Evolutionary conservation across 495 filamentous ascomycete genomes (phyloP).

Genomic region (Podospora appendiculata): DNA sequence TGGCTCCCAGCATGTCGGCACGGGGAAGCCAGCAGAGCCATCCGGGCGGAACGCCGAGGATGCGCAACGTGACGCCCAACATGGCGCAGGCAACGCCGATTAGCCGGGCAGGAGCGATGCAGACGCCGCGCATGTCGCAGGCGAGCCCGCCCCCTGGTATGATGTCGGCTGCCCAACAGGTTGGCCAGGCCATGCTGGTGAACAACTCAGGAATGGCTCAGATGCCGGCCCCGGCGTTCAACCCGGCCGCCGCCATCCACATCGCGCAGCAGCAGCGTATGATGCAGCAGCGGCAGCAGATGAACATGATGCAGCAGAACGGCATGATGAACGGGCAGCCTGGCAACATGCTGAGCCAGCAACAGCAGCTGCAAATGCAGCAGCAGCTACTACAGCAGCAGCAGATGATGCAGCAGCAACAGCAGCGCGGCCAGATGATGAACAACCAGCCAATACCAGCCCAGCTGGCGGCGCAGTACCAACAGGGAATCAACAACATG

Average conservation of each 20-base stretch:
- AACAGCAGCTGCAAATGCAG: slow-evolving; percentile 23
- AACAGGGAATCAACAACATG: slow-evolving; percentile 21
- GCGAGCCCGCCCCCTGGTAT: slow-evolving; percentile 56
- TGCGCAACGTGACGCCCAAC: slow-evolving; percentile 71
- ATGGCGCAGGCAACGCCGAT: slow-evolving; percentile 65
- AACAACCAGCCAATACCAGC: not conserved
- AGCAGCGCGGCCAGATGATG: slow-evolving; percentile 23
- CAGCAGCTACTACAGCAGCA: slow-evolving; percentile 24
- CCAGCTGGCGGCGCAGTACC: slow-evolving; percentile 25
- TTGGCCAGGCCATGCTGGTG: slow-evolving; percentile 44
- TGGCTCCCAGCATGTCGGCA: slow-evolving; percentile 64
- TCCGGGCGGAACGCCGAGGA: slow-evolving; percentile 70
- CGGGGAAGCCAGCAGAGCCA: slow-evolving; percentile 75
- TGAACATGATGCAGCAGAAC: slow-evolving; percentile 27
- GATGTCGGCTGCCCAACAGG: slow-evolving; percentile 43
- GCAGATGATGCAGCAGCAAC: slow-evolving; percentile 27
- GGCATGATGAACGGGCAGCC: slow-evolving; percentile 26
- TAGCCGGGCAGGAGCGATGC: slow-evolving; percentile 57
- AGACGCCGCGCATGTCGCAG: slow-evolving; percentile 65
- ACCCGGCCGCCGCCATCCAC: slow-evolving; percentile 20
- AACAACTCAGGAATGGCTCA: slow-evolving; percentile 39
- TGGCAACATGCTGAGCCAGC: slow-evolving; percentile 28
- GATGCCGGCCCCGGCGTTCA: slow-evolving; percentile 16
- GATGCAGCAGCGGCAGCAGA: slow-evolving; percentile 34
- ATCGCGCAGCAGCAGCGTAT: slow-evolving; percentile 51